Percentiles rank a stretch among this genome's conserved stretches.
phyloP scores from a whole-genome alignment of 306 rosid species.

The Fagus sylvatica region DNA sequence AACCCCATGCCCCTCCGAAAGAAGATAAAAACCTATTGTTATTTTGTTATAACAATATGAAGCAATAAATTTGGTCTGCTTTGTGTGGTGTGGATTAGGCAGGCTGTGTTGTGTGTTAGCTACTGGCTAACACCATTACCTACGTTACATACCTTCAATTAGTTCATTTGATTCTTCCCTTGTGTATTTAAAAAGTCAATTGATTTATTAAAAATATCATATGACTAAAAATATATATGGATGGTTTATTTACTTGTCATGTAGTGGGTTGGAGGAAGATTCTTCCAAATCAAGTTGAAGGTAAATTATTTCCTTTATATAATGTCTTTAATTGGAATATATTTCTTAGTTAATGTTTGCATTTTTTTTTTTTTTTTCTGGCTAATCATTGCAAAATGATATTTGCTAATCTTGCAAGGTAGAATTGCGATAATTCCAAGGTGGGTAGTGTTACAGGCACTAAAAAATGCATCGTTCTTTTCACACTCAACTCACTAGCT shows the following conservation, averaged over 20 bases:
- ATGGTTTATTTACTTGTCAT: too few relatives aligned
- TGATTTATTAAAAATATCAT: too few relatives aligned
- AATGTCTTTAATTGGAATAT: neutral
- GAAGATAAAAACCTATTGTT: neutral
- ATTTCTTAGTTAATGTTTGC: neutral
- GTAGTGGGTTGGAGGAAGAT: too few relatives aligned
- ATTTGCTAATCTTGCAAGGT: too few relatives aligned
- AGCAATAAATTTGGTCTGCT: constrained; percentile 16
- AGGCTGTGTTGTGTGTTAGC: constrained; percentile 36
- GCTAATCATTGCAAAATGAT: neutral
- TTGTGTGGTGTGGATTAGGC: neutral
- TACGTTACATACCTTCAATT: neutral
- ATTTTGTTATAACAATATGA: neutral
- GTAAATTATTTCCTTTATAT: too few relatives aligned
- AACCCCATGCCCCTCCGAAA: neutral
- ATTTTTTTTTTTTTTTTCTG: neutral
- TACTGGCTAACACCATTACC: constrained; percentile 44
- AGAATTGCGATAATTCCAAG: too few relatives aligned
- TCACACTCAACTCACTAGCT: too few relatives aligned
- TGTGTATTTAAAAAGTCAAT: too few relatives aligned
- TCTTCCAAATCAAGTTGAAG: too few relatives aligned
- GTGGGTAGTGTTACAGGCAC: too few relatives aligned
- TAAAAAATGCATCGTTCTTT: too few relatives aligned
- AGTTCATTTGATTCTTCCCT: neutral
- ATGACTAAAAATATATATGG: too few relatives aligned